phyloP scores from a whole-genome alignment of 116 monocot genomes.

The Posidonia oceanica region DNA sequence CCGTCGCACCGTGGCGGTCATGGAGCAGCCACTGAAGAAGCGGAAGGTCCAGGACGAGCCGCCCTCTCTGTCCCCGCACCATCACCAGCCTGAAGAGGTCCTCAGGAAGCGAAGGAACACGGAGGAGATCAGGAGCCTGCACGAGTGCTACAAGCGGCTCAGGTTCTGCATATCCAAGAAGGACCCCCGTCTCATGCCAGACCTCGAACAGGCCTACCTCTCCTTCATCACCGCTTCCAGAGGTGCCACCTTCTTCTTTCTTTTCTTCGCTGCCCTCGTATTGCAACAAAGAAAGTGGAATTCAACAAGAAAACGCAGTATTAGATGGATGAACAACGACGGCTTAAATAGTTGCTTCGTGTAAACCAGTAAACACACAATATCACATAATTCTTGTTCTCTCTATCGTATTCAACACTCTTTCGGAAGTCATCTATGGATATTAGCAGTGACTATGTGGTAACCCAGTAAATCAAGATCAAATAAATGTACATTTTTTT shows the following conservation, averaged over 20 bases:
- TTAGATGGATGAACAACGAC: too few species aligned
- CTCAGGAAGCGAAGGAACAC: conserved; percentile 44
- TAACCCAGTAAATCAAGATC: too few species aligned
- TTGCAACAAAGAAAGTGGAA: too few species aligned
- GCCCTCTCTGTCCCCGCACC: conserved; percentile 1
- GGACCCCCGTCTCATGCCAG: conserved; percentile 58
- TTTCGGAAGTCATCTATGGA: too few species aligned
- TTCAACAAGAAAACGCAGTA: too few species aligned
- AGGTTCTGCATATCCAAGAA: conserved; percentile 52
- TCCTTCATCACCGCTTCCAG: conserved; percentile 77
- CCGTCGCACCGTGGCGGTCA: conserved; percentile 18
- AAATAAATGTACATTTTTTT: too few species aligned
- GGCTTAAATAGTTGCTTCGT: too few species aligned
- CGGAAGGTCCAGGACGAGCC: conserved; percentile 29
- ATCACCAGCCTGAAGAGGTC: conserved; percentile 43
- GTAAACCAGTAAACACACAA: too few species aligned
- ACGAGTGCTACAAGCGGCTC: conserved; percentile 74
- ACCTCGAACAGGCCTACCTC: conserved; percentile 89
- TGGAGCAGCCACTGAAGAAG: conserved; percentile 72
- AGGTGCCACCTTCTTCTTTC: conserved; percentile 27
- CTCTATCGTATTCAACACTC: too few species aligned
- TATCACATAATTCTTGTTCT: too few species aligned
- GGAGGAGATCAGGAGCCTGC: conserved; percentile 66
- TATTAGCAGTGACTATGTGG: too few species aligned
- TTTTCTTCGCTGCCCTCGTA: background rate